These are phyloP conservation scores for Candida sphagnicola DNA, from an alignment of 805 yeast species.

Conservation along the genomic window DNA sequence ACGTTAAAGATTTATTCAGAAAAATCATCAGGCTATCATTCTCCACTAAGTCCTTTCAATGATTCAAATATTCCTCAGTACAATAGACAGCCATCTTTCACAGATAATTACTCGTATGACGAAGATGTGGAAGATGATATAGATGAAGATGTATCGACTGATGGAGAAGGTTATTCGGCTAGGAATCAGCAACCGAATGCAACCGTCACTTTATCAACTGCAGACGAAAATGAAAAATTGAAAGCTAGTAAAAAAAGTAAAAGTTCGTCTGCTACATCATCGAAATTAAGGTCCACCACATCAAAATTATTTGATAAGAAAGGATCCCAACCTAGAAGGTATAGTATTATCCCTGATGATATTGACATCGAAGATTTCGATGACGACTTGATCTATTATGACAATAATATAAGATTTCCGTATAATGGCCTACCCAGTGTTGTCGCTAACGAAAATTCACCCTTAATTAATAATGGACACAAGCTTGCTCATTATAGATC, in stretches of 20 bases:
- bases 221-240: neutral
- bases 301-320: slow-evolving; percentile 70
- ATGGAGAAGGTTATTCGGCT: slow-evolving; percentile 19
- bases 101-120: slow-evolving; percentile 13
- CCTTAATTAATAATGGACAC: slow-evolving; percentile 23
- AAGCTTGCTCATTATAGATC: slow-evolving; percentile 40
- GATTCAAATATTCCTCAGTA: slow-evolving; percentile 5
- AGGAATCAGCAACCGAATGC: slow-evolving; percentile 5
- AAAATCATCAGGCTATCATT: slow-evolving; percentile 6
- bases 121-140: slow-evolving; percentile 23
- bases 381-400: slow-evolving; percentile 48
- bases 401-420: slow-evolving; percentile 37
- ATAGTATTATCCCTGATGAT: slow-evolving; percentile 68
- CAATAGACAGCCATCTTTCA: slow-evolving; percentile 8
- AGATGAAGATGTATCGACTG: slow-evolving; percentile 26
- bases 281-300: slow-evolving; percentile 60
- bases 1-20: slow-evolving; percentile 4
- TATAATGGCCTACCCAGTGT: slow-evolving; percentile 20
- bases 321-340: slow-evolving; percentile 68
- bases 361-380: slow-evolving; percentile 52
- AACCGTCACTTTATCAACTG: neutral
- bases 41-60: slow-evolving; percentile 11
- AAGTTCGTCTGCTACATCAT: slow-evolving; percentile 30
- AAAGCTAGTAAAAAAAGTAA: slow-evolving; percentile 21
- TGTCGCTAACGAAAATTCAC: slow-evolving; percentile 25